Conservation (phyloP, 352 stramenopile genomes). For the Blastocystis sp. region DNA sequence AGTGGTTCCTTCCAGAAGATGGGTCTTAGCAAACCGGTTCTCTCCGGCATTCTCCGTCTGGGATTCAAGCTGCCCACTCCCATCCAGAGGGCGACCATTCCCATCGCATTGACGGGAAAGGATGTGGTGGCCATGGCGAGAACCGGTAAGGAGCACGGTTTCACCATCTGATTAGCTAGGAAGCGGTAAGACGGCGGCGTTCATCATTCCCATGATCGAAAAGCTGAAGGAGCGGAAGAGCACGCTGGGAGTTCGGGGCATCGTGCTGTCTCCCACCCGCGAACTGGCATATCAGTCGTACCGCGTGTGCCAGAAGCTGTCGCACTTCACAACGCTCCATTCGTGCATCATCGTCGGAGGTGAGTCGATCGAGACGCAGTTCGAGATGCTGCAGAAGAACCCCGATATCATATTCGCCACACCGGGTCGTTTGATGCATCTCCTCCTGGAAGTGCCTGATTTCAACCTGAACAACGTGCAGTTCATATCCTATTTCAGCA, state of each 20-base stretch:
- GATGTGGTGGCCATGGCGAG: conserved; percentile 96
- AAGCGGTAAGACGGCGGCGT: conserved; percentile 94
- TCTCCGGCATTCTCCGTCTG: conserved; percentile 85
- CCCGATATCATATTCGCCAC: conserved; percentile 90
- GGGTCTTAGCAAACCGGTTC: conserved; percentile 73
- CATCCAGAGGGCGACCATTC: conserved; percentile 95
- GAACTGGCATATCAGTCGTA: conserved; percentile 97
- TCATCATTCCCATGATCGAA: conserved; percentile 95
- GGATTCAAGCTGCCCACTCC: conserved; percentile 94
- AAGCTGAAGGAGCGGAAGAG: conserved; percentile 87
- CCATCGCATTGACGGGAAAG: conserved; percentile 88
- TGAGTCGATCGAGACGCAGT: conserved; percentile 96
- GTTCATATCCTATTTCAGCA: conserved; percentile 73
- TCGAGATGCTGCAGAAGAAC: conserved; percentile 86
- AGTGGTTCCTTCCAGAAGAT: conserved; percentile 73
- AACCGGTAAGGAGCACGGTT: conserved; percentile 75
- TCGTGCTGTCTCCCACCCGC: conserved; percentile 91
- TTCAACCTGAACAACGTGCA: conserved; percentile 87
- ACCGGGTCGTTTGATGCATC: conserved; percentile 86
- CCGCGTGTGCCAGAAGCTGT: conserved; percentile 79
- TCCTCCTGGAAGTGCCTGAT: conserved; percentile 80
- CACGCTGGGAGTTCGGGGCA: conserved; percentile 78
- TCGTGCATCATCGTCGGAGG: conserved; percentile 90
- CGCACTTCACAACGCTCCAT: conserved; percentile 85
- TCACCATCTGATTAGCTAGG: conserved; percentile 71